Percentiles rank a stretch among this genome's conserved stretches.
Conservation (phyloP, 208 protist species). For the Angomonas ambiguus region DNA sequence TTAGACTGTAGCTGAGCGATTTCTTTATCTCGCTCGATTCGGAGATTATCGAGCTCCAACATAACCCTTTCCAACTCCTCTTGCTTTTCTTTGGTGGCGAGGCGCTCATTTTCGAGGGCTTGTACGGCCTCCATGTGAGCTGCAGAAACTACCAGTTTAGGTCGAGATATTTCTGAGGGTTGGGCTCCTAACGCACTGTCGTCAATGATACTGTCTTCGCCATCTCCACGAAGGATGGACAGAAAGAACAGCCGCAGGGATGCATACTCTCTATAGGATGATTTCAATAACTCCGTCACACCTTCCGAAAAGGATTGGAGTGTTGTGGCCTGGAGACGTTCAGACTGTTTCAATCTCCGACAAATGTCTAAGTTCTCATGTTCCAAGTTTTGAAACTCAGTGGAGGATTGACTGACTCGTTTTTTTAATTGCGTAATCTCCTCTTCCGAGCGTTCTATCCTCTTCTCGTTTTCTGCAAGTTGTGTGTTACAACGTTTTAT, state of each 20-base stretch:
- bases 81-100: conserved; percentile 35
- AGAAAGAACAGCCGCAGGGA: conserved; percentile 39
- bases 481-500: background rate
- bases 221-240: conserved; percentile 35
- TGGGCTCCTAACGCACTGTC: background rate
- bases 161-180: background rate
- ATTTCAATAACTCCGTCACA: conserved; percentile 22
- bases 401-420: conserved; percentile 13
- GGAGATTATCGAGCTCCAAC: conserved; percentile 34
- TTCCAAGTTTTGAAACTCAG: conserved; percentile 21
- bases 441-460: background rate
- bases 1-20: conserved; percentile 43
- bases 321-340: conserved; percentile 26
- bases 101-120: conserved; percentile 48
- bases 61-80: conserved; percentile 46
- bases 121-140: conserved; percentile 51
- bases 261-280: conserved; percentile 48
- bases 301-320: conserved; percentile 29
- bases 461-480: background rate
- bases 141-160: conserved; percentile 34
- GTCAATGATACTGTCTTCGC: background rate
- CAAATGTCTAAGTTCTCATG: conserved; percentile 28
- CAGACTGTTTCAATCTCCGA: conserved; percentile 31
- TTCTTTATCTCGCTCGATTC: conserved; percentile 47
- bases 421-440: background rate